Conservation (phyloP, 768 basidiomycete species). For the Tylopilus subfusipes region DNA sequence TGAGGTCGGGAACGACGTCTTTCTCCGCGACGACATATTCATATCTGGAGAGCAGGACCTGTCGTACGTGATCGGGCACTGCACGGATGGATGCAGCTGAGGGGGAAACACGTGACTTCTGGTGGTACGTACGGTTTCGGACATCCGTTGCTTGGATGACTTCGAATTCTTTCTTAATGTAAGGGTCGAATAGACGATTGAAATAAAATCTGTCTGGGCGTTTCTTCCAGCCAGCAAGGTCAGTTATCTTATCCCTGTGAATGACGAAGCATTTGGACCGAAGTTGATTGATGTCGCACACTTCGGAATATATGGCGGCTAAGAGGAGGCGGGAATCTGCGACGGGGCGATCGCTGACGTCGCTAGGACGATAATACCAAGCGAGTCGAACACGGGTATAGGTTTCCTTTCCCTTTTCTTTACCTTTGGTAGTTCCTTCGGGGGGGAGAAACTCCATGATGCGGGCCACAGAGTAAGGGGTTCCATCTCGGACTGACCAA, state of each 20-base stretch:
- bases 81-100: constrained; percentile 14
- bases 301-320: constrained; percentile 94
- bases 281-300: constrained; percentile 91
- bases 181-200: constrained; percentile 92
- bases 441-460: constrained; percentile 96
- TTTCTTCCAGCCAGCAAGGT: constrained; percentile 92
- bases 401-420: constrained; percentile 61
- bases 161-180: constrained; percentile 97
- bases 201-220: constrained; percentile 96
- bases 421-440: constrained; percentile 63
- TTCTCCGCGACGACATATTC: constrained; percentile 96
- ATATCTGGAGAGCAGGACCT: constrained; percentile 75
- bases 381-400: constrained; percentile 86
- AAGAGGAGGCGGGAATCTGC: constrained; percentile 89
- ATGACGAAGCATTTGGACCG: constrained; percentile 91
- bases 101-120: constrained; percentile 20
- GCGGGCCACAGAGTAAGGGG: constrained; percentile 92
- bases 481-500: constrained; percentile 89
- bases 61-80: constrained; percentile 83
- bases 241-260: constrained; percentile 93
- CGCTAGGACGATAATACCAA: constrained; percentile 95
- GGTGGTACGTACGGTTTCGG: constrained; percentile 69
- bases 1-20: constrained; percentile 87
- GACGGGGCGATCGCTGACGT: constrained; percentile 89
- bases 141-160: constrained; percentile 84